Base-by-base conservation (phyloP, 352 stramenopile genomes). In the Phytophthora brassicae region DNA sequence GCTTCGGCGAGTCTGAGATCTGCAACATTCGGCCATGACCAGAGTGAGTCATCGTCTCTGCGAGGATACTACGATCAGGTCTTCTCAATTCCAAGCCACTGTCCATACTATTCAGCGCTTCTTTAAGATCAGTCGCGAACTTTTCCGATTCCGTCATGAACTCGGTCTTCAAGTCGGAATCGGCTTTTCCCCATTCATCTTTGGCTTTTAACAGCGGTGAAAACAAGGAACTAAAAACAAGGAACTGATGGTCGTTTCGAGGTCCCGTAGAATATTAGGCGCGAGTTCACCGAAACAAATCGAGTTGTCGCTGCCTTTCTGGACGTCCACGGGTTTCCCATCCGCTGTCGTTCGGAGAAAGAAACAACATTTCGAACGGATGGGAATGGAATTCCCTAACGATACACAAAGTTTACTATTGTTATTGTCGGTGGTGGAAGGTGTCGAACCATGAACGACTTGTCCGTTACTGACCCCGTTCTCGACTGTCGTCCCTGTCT, bases 81-180 rank as follows among this genome's bases (percentile, higher is more conserved):
- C 87, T 86, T 12, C 87, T 79, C 42, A 99, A 74, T 67, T 98
- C 94, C 2, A 99, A 79, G 0, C 97, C 97, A 26, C 89, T 96
- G 60, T 97, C 92, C 75, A 99, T 97, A 70, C 87, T 98, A 58
- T 95, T 98, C 6, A 99, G 77, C 2, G 96, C 94, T 45, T 98
- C 96, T 50, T 98, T 97, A 16, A 99, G 72, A 57, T 97, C 96
- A 36, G 75, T 88, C 14, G 95, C 86, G 69, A 99, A 98, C 48
- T 97, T 95, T 16, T 97, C 89, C 38, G 97, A 98, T 70, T 98
- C 96, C 48, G 77, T 82, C 75, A 97, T 95, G 68, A 98, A 99
- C 56, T 96, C 87, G 46, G 75, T 71, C 64, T 96, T 96, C 22
- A 98, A 70, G 56, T 98, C 94, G 6, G 88, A 54, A 60, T 98